Evolutionary conservation across 1,284 basidiomycete species (phyloP), one percentile per base, ranked within the genome.

Genomic region (Moniliophthora roreri): DNA sequence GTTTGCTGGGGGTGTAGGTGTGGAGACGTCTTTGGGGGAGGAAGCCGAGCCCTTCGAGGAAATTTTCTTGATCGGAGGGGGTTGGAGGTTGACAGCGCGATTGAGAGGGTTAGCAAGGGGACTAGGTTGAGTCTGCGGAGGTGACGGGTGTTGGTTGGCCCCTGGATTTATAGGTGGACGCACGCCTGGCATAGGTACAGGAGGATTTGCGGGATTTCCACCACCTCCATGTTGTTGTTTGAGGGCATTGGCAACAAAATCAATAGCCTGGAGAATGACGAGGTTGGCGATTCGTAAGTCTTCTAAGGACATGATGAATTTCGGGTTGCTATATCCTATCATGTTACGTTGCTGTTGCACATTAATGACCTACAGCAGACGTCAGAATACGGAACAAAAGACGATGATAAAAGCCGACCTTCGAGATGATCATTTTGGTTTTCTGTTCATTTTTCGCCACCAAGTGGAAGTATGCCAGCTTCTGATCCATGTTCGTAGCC

Each of bases 281-380:
- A 6, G 20, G 15, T 50, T 21, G 21, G 35, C 36, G 8, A n/a
- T 3, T 20, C 75, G 75, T 34, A 88, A 67, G 21, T 65, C 69
- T 0, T 72, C 63, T 10, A 80, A 53, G 28, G 63, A 67, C 16
- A 85, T 60, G 36, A 86, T 73, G 59, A 76, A 85, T 38, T 78
- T 79, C 23, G 82, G 79, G 50, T 69, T 72, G 8, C 69, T 63
- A 8, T 68, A 67, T 1, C 74, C 64, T 15, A 81, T 60, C 52
- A 82, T 66, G 5, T 62, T 63, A 28, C 79, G 70, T 69, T 89
- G 87, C 44, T 75, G 75, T 39, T 71, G 67, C 16, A 81, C 77
- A 3, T 78, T 76, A 48, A 74, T 62, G 42, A 79, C 75, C 84
- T 89, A 57, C 42, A 50, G 46, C 9, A 50, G 11, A 45, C 26